These are phyloP conservation scores for Colletotrichum falcatum DNA, from an alignment of 2,329 filamentous ascomycete genomes.

Conservation along the genomic window DNA sequence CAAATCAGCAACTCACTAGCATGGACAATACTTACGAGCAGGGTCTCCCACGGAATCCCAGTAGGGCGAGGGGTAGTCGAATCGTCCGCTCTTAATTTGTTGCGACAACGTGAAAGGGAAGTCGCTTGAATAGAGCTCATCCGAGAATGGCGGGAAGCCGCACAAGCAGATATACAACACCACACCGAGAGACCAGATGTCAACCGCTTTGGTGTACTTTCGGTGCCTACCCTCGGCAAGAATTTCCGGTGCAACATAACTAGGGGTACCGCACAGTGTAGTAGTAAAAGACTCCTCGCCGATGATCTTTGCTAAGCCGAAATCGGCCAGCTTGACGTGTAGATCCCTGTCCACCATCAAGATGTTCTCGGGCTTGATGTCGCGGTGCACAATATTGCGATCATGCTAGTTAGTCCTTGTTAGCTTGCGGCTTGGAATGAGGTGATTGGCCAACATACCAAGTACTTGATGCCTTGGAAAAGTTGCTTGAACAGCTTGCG, in stretches of 20 bases:
- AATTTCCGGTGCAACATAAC: constrained; percentile 96
- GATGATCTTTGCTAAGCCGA: constrained; percentile 97
- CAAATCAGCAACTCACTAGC: too few species aligned
- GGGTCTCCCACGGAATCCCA: constrained; percentile 91
- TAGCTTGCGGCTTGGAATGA: constrained; percentile 42
- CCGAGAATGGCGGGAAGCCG: constrained; percentile 96
- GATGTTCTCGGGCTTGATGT: constrained; percentile 98
- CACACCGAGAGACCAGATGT: constrained; percentile 97
- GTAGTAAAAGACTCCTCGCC: constrained; percentile 98
- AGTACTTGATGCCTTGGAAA: constrained; percentile 93
- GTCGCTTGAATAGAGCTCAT: constrained; percentile 84
- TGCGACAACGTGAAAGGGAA: constrained; percentile 89
- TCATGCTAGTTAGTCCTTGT: constrained; percentile 76
- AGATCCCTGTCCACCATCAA: constrained; percentile 86
- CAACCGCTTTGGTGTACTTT: constrained; percentile 93
- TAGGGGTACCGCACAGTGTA: constrained; percentile 95
- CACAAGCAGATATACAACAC: constrained; percentile 98
- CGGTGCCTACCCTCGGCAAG: constrained; percentile 83
- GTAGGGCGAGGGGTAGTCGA: constrained; percentile 96
- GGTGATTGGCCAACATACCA: constrained; percentile 69
- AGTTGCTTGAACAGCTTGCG: constrained; percentile 91
- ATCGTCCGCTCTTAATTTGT: constrained; percentile 89
- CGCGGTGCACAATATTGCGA: constrained; percentile 94
- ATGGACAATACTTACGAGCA: constrained; percentile 66
- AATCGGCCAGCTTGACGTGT: constrained; percentile 92